These are phyloP conservation scores for Hygrocybe punicea DNA, from an alignment of 768 basidiomycete species.

Conservation along the genomic window DNA sequence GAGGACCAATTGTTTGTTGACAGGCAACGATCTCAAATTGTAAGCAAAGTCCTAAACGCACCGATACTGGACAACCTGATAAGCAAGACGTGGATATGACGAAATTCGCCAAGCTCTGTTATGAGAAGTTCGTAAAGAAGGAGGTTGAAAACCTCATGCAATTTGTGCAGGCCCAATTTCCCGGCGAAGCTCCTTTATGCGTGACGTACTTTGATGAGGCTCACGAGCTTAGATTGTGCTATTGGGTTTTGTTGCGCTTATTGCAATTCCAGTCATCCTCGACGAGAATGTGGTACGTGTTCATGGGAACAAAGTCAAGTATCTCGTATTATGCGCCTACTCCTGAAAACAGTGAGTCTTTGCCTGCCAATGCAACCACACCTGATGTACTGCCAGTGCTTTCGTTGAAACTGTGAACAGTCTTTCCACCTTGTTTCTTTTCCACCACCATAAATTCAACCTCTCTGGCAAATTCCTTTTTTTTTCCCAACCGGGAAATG, in stretches of 20 bases:
- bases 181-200: background rate
- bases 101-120: background rate
- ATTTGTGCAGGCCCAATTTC: background rate
- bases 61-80: background rate
- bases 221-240: conserved; percentile 5
- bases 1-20: background rate
- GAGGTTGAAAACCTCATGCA: background rate
- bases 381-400: conserved; percentile 8
- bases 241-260: conserved; percentile 13
- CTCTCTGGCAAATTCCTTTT: too few species aligned
- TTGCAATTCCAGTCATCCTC: conserved; percentile 4
- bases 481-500: too few species aligned
- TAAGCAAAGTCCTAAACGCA: background rate
- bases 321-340: conserved; percentile 10
- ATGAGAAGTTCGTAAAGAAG: background rate
- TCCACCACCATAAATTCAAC: conserved; percentile 12
- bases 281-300: conserved; percentile 14
- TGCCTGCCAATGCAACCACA: background rate
- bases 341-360: conserved; percentile 6
- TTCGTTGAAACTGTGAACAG: conserved; percentile 12
- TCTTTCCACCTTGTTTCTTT: conserved; percentile 5
- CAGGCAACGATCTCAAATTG: background rate
- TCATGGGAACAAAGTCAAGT: conserved; percentile 14
- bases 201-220: conserved; percentile 19
- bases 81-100: background rate